These are phyloP conservation scores for Diaporthe caulivora DNA, from an alignment of 2,329 filamentous ascomycete species.

Conservation along the genomic window DNA sequence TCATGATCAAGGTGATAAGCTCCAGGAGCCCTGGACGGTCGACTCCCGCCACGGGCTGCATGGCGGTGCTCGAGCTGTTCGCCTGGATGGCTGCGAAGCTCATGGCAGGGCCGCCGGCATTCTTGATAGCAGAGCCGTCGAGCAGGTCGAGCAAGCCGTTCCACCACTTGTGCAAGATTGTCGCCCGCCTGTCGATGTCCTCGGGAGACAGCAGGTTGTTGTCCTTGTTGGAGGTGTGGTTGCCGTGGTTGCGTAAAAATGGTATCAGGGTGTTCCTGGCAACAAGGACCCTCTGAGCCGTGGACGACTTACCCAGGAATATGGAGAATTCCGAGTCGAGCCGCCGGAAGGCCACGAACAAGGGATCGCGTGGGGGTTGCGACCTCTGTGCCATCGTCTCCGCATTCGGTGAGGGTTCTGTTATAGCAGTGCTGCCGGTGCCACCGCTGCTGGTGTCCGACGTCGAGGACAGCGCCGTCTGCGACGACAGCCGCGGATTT, in stretches of 20 bases:
- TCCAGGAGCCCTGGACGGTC: constrained; percentile 86
- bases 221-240: constrained; percentile 72
- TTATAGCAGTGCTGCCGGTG: constrained; percentile 37
- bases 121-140: constrained; percentile 66
- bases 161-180: constrained; percentile 94
- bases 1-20: constrained; percentile 84
- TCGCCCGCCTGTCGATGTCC: constrained; percentile 83
- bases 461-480: constrained; percentile 46
- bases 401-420: constrained; percentile 39
- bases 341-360: constrained; percentile 68
- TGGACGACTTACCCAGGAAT: constrained; percentile 79
- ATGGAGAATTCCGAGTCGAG: constrained; percentile 62
- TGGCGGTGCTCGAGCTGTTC: constrained; percentile 57
- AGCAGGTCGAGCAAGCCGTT: constrained; percentile 84
- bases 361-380: constrained; percentile 58
- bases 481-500: constrained; percentile 55
- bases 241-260: constrained; percentile 78
- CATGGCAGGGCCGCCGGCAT: constrained; percentile 39
- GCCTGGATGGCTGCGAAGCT: constrained; percentile 41
- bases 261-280: constrained; percentile 80
- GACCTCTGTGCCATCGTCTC: constrained; percentile 32
- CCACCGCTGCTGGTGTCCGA: constrained; percentile 38
- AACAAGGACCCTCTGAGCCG: constrained; percentile 78
- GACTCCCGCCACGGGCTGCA: constrained; percentile 83
- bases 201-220: constrained; percentile 73